Conservation (phyloP, 169 alveolate species). For the Cytauxzoon felis region DNA sequence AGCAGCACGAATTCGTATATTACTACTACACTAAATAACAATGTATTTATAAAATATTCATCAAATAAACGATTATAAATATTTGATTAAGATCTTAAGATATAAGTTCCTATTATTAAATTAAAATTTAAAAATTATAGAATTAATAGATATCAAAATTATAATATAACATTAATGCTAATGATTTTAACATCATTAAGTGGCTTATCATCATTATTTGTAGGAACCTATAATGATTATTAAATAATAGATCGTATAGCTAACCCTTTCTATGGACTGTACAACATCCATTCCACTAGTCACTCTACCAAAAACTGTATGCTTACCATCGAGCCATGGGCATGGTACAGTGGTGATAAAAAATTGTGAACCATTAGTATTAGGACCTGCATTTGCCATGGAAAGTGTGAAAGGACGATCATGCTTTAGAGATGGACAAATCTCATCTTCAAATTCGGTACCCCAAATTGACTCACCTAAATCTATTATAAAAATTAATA, state of each 20-base stretch:
- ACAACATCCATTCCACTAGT: conserved; percentile 91
- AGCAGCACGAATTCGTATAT: no score
- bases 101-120: no score
- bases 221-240: conserved; percentile 44
- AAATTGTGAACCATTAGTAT: conserved; percentile 96
- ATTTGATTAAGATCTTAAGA: background rate
- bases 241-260: background rate
- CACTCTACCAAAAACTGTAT: conserved; percentile 97
- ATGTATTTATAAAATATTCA: background rate
- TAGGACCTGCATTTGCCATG: conserved; percentile 99
- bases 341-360: conserved; percentile 95
- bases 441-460: conserved; percentile 93
- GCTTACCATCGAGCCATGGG: conserved; percentile 96
- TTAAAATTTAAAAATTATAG: background rate
- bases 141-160: background rate
- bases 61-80: background rate
- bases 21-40: no score
- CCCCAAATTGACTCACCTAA: conserved; percentile 91
- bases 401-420: conserved; percentile 91
- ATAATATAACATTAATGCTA: conserved; percentile 58
- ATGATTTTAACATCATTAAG: conserved; percentile 65
- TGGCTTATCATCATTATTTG: conserved; percentile 74
- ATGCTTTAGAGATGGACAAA: conserved; percentile 89
- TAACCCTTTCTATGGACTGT: conserved; percentile 84
- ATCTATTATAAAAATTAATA: conserved; percentile 48